Evolutionary conservation across 768 basidiomycete species (phyloP).

Genomic region (Psilocybe sp.): DNA sequence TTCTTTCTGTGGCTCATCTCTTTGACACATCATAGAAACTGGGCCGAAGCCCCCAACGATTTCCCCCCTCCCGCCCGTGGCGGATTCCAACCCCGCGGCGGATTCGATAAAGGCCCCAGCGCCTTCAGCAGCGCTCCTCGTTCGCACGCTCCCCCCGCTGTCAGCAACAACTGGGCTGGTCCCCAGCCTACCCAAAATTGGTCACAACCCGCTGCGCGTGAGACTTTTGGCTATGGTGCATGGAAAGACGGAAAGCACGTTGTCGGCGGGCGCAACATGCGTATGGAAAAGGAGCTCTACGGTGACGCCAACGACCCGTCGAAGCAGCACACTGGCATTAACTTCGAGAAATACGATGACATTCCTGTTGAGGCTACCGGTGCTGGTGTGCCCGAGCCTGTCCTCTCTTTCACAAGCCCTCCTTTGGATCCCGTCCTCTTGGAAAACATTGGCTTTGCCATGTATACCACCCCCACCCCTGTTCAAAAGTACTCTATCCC

Average conservation of each 20-base stretch:
- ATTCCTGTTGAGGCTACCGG: conserved; percentile 99
- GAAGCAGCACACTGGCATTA: conserved; percentile 95
- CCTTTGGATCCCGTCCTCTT: conserved; percentile 91
- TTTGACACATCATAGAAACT: conserved; percentile 44
- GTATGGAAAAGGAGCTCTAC: conserved; percentile 94
- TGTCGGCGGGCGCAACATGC: conserved; percentile 77
- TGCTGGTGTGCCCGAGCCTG: conserved; percentile 93
- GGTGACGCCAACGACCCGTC: conserved; percentile 84
- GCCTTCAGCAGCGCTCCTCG: conserved; percentile 32
- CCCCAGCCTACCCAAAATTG: conserved; percentile 38
- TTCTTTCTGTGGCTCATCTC: conserved; percentile 4
- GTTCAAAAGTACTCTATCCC: conserved; percentile 99
- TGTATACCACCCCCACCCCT: conserved; percentile 93
- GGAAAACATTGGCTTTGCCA: conserved; percentile 91
- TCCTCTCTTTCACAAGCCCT: conserved; percentile 80
- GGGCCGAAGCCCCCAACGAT: conserved; percentile 71
- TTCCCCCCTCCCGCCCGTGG: conserved; percentile 55
- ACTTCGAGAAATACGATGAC: conserved; percentile 99
- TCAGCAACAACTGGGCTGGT: conserved; percentile 35
- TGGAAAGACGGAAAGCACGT: conserved; percentile 93
- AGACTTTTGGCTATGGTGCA: conserved; percentile 59
- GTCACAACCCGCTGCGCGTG: conserved; percentile 40
- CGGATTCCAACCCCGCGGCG: conserved; percentile 40
- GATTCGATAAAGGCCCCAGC: conserved; percentile 39
- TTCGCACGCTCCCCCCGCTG: conserved; percentile 35